Evolutionary conservation across 2,329 filamentous ascomycete genomes (phyloP), one percentile per base, ranked within the genome.

Genomic region (Chrysosporium keratinophilum): DNA sequence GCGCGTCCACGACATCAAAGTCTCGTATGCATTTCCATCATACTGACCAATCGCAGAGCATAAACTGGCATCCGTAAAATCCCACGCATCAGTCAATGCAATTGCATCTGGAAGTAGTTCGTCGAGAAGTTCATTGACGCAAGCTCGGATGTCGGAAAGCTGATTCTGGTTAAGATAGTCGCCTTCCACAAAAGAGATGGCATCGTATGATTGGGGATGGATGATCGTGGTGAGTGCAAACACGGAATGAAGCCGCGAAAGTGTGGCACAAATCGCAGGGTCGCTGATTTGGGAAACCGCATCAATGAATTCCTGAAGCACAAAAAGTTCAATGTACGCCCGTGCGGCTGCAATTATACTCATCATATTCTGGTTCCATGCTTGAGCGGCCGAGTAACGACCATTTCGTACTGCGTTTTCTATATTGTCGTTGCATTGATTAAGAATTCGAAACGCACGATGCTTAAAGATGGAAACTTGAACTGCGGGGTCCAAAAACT

Each of bases 351-450:
- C 57, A 33, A 66, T 63, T 35, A 63, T 56, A 35, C 57, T 39
- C 58, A 66, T 60, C 59, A 65, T 63, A 39, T 66, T 54, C 34
- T 62, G 56, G 41, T 63, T 65, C 62, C 62, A 65, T 1, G 61
- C 62, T 17, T 64, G 54, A 2, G 50, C 52, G 14, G 57, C 58
- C 0, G 39, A 46, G 1, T 48, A 47, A 5, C 59, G 50, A 0
- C 41, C 47, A 5, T 20, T 46, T n/a, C 20, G 31, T 39, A 60
- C 54, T 2, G 54, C 56, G 5, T 54, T 51, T 12, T 44, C 49
- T 4, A 58, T 43, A 10, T 19, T 37, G 11, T 41, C 23, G 19
- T 37, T 43, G 23, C 56, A 58, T 34, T 47, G 45, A 31, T 56
- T 19, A 6, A 61, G 35, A 1, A 62, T 40, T 10, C 58, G 57